These are phyloP conservation scores for Pseudogymnoascus sp. DNA, from an alignment of 2,329 filamentous ascomycete genomes.

Conservation along the genomic window DNA sequence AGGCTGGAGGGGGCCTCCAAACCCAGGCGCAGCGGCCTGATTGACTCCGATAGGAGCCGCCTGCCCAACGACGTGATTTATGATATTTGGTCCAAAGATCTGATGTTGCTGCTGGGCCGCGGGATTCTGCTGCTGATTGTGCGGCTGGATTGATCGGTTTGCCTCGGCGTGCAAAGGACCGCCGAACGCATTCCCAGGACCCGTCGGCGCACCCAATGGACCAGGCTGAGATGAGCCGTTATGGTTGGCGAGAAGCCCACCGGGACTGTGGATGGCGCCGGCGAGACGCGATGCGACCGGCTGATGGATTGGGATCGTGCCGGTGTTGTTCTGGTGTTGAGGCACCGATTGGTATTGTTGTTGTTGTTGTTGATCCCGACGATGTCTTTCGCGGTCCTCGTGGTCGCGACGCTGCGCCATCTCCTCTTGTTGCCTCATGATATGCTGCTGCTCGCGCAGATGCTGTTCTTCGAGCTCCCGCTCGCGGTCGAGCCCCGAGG, in stretches of 20 bases:
- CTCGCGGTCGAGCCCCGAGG: slow-evolving; percentile 31
- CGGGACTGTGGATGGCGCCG: slow-evolving; percentile 84
- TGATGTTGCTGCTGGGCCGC: slow-evolving; percentile 46
- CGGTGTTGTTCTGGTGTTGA: slow-evolving; percentile 79
- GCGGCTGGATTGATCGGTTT: slow-evolving; percentile 47
- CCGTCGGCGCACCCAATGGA: slow-evolving; percentile 34
- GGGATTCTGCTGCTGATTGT: slow-evolving; percentile 40
- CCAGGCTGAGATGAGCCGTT: slow-evolving; percentile 53
- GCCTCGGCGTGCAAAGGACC: slow-evolving; percentile 50
- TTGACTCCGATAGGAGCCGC: slow-evolving; percentile 51
- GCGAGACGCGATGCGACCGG: slow-evolving; percentile 78
- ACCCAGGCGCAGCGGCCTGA: slow-evolving; percentile 57
- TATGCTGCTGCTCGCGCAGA: slow-evolving; percentile 47
- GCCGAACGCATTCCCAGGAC: slow-evolving; percentile 41
- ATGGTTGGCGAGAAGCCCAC: slow-evolving; percentile 75
- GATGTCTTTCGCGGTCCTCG: slow-evolving; percentile 58
- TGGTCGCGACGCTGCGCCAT: slow-evolving; percentile 46
- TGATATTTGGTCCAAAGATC: slow-evolving; percentile 46
- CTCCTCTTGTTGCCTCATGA: slow-evolving; percentile 45
- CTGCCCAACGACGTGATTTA: slow-evolving; percentile 45
- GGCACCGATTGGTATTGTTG: slow-evolving; percentile 58
- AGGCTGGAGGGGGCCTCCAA: slow-evolving; percentile 54
- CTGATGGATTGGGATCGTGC: slow-evolving; percentile 87
- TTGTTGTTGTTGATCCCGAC: slow-evolving; percentile 56
- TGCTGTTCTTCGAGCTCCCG: slow-evolving; percentile 49